phyloP scores from a whole-genome alignment of 805 yeast species.

The Hanseniaspora lachancei region DNA sequence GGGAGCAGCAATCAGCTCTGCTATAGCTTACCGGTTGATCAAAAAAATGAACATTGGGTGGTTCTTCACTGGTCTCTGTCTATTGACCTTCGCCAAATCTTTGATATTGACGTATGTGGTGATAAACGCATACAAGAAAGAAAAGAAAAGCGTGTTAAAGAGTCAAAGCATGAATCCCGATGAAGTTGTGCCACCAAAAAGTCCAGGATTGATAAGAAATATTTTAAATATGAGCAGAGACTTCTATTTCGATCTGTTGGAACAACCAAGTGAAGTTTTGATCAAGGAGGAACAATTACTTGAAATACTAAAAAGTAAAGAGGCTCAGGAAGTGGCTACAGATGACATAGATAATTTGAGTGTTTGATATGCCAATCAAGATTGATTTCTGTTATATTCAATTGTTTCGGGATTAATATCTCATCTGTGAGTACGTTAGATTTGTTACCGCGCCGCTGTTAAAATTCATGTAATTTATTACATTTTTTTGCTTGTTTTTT shows the following conservation, averaged over 20 bases:
- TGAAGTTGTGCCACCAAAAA: background rate
- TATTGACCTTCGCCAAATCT: conserved; percentile 24
- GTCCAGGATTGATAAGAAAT: background rate
- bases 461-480: no score
- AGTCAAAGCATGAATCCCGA: background rate
- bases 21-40: conserved; percentile 29
- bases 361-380: background rate
- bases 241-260: background rate
- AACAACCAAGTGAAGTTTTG: background rate
- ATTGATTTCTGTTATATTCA: background rate
- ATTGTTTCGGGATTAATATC: no score
- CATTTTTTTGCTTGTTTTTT: no score
- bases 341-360: background rate
- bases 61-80: conserved; percentile 43
- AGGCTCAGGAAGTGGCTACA: background rate
- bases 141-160: background rate
- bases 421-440: no score
- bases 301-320: background rate
- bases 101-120: conserved; percentile 19
- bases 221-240: background rate
- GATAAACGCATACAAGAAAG: background rate
- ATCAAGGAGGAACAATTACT: background rate
- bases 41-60: conserved; percentile 36
- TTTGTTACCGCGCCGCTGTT: no score
- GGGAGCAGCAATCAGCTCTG: conserved; percentile 43